Conservation (phyloP, 2,329 filamentous ascomycete genomes). For the Teratosphaeria gauchensis region DNA sequence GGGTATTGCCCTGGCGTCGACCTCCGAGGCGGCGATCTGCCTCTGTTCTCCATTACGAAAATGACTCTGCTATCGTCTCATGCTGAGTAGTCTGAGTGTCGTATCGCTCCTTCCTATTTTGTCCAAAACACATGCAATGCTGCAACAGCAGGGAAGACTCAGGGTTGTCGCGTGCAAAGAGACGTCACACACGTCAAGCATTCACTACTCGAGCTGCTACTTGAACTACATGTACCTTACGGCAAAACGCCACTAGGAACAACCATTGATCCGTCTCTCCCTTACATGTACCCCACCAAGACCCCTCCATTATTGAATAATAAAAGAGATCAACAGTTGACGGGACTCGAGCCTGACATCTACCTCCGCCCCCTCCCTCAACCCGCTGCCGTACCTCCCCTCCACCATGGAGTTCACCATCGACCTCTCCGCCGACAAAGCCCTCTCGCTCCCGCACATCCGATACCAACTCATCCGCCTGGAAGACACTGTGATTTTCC, state of each 20-base stretch:
- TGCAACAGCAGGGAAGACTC: background rate
- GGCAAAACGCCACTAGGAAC: background rate
- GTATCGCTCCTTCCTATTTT: background rate
- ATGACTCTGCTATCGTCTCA: slow-evolving; percentile 1
- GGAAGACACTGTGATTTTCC: slow-evolving; percentile 95
- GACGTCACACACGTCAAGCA: background rate
- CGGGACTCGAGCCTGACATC: too few species aligned
- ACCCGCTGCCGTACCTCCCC: background rate
- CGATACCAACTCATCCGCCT: slow-evolving; percentile 72
- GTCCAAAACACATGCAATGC: background rate
- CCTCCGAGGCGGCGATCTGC: slow-evolving; percentile 1
- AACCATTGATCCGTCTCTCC: background rate
- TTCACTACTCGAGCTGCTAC: too few species aligned
- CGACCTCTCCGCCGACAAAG: slow-evolving; percentile 72
- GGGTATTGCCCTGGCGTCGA: background rate
- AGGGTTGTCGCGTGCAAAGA: slow-evolving; percentile 1
- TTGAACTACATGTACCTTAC: too few species aligned
- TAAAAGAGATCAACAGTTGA: background rate
- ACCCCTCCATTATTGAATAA: background rate
- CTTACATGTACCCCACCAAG: background rate
- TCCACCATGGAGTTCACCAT: slow-evolving; percentile 77
- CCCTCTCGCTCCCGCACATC: slow-evolving; percentile 82
- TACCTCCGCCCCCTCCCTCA: background rate
- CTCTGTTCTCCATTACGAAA: slow-evolving; percentile 16
- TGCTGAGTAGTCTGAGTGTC: background rate